Evolutionary conservation across 1,284 basidiomycete genomes (phyloP).

Genomic region (Takashimella tepidaria): DNA sequence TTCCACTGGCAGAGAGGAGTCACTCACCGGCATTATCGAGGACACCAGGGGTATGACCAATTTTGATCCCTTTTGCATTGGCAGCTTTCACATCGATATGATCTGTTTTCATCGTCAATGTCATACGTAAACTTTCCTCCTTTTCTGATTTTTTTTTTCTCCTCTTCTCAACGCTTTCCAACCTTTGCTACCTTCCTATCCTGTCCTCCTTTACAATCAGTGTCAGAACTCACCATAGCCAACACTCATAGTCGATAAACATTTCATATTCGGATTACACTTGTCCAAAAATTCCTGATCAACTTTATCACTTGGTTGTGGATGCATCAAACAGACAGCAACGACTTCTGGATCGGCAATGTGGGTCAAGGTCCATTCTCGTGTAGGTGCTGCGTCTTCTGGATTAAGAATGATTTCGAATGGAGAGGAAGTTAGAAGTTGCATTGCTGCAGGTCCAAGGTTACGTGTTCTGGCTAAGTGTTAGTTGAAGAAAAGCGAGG

Average conservation of each 20-base stretch:
- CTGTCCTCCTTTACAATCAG: neutral
- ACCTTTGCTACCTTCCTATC: neutral
- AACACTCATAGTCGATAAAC: conserved; percentile 80
- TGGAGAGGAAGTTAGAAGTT: conserved; percentile 51
- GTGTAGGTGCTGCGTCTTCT: conserved; percentile 59
- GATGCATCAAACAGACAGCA: conserved; percentile 38
- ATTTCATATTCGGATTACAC: conserved; percentile 57
- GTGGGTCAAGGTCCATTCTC: conserved; percentile 74
- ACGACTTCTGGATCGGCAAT: conserved; percentile 60
- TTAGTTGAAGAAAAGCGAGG: neutral
- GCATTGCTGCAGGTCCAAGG: conserved; percentile 67
- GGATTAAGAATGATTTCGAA: conserved; percentile 60
- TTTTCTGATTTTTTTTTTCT: too few species aligned
- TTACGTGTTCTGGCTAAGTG: conserved; percentile 42
- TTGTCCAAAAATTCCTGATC: conserved; percentile 66
- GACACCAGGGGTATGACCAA: conserved; percentile 89
- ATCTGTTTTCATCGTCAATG: too few species aligned
- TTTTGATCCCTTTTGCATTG: conserved; percentile 61
- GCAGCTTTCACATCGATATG: conserved; percentile 68
- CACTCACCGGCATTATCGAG: conserved; percentile 73
- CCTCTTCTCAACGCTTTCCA: neutral
- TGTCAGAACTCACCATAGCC: conserved; percentile 66
- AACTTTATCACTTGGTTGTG: conserved; percentile 50
- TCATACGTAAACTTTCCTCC: too few species aligned
- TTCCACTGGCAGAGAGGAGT: too few species aligned